Evolutionary conservation across 2,329 filamentous ascomycete species (phyloP).

Genomic region (Colletotrichum liaoningense): DNA sequence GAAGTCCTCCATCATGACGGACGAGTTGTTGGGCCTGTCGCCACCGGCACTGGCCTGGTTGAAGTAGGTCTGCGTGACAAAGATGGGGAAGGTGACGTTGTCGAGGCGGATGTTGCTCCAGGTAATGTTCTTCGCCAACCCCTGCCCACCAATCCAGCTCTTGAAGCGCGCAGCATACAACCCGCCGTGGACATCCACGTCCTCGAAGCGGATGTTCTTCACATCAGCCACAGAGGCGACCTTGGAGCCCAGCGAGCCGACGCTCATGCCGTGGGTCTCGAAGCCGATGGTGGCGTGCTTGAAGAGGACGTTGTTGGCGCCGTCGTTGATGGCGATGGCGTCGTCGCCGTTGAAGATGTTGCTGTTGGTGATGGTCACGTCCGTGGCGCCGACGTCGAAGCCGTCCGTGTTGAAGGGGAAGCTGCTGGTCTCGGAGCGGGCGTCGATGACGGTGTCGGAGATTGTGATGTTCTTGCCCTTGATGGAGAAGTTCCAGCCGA

Average conservation of each 20-base stretch:
- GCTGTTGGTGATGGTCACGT: slow-evolving; percentile 43
- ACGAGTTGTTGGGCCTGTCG: slow-evolving; percentile 50
- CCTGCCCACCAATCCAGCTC: slow-evolving; percentile 53
- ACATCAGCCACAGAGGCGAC: slow-evolving; percentile 47
- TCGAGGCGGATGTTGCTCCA: slow-evolving; percentile 55
- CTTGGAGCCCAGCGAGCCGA: slow-evolving; percentile 52
- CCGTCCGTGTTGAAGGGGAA: slow-evolving; percentile 56
- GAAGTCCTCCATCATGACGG: slow-evolving; percentile 55
- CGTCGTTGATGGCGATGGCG: slow-evolving; percentile 52
- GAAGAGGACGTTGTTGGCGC: slow-evolving; percentile 51
- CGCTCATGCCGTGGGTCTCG: slow-evolving; percentile 55
- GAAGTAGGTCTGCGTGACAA: slow-evolving; percentile 57
- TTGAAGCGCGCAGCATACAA: slow-evolving; percentile 57
- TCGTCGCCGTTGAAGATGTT: slow-evolving; percentile 56
- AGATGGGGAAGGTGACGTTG: slow-evolving; percentile 58
- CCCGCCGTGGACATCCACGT: slow-evolving; percentile 53
- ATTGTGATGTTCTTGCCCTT: slow-evolving; percentile 53
- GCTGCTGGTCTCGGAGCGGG: slow-evolving; percentile 45
- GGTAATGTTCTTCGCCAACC: slow-evolving; percentile 54
- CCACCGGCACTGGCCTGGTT: slow-evolving; percentile 48
- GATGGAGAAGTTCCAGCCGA: slow-evolving; percentile 54
- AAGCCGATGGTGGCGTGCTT: slow-evolving; percentile 54
- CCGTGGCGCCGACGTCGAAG: slow-evolving; percentile 46
- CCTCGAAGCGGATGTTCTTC: slow-evolving; percentile 53
- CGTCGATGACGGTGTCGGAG: slow-evolving; percentile 52